Conservation (phyloP, 257 asterid species). For the Cruciata laevipes region DNA sequence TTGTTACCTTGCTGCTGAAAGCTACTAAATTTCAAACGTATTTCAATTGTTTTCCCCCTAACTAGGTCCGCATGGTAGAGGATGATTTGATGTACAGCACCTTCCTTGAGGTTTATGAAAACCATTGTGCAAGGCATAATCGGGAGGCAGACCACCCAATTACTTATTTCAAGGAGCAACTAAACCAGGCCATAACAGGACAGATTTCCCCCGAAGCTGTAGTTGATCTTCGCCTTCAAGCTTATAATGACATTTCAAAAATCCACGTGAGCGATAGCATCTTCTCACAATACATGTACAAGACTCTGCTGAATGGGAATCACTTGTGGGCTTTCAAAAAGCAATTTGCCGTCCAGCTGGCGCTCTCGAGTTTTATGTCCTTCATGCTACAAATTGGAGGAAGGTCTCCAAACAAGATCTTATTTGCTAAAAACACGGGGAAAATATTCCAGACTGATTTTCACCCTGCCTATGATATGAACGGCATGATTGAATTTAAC, state of each 20-base stretch:
- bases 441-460: slow-evolving; percentile 96
- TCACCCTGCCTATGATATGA: slow-evolving; percentile 93
- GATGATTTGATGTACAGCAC: slow-evolving; percentile 98
- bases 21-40: not conserved
- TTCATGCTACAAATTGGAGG: slow-evolving; percentile 98
- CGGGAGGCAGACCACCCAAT: slow-evolving; percentile 88
- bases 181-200: slow-evolving; percentile 93
- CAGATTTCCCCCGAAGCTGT: slow-evolving; percentile 95
- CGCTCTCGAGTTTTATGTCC: slow-evolving; percentile 92
- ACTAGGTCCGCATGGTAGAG: slow-evolving; percentile 97
- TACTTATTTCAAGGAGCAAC: slow-evolving; percentile 87
- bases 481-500: slow-evolving; percentile 92
- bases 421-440: slow-evolving; percentile 95
- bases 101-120: slow-evolving; percentile 95
- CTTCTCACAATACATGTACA: slow-evolving; percentile 96
- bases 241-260: slow-evolving; percentile 80
- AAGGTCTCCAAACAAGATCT: slow-evolving; percentile 92
- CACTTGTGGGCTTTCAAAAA: slow-evolving; percentile 97
- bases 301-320: slow-evolving; percentile 79
- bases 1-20: slow-evolving; percentile 4
- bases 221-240: slow-evolving; percentile 92
- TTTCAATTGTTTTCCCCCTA: slow-evolving; percentile 10
- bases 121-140: slow-evolving; percentile 93
- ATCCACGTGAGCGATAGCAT: slow-evolving; percentile 78
- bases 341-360: slow-evolving; percentile 92